Conservation (phyloP, 331 rosid genomes). For the Dryas integrifolia region DNA sequence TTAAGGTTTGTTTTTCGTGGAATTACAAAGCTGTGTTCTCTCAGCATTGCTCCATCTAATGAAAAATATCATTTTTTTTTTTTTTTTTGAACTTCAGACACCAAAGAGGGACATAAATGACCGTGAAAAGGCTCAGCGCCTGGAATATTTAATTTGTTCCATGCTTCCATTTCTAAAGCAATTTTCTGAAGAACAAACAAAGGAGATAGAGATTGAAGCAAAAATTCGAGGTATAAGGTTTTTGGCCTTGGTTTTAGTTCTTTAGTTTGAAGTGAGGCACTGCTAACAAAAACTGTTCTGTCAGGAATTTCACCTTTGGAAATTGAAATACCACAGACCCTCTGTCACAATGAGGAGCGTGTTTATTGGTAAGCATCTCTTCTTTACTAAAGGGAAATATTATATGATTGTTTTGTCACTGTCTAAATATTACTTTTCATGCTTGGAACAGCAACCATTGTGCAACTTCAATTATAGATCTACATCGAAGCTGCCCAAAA, state of each 20-base stretch:
- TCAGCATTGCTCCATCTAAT: not conserved
- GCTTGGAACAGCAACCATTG: slow-evolving; percentile 63
- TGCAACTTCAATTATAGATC: slow-evolving; percentile 82
- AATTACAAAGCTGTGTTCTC: not conserved
- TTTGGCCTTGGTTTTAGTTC: slow-evolving; percentile 23
- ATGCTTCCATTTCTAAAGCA: slow-evolving; percentile 57
- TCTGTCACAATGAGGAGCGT: slow-evolving; percentile 59
- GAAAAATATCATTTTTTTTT: not conserved
- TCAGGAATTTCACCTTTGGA: slow-evolving; percentile 48
- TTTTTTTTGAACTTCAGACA: slow-evolving; percentile 41
- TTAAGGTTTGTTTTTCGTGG: slow-evolving; percentile 48
- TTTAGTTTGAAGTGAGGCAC: slow-evolving; percentile 15
- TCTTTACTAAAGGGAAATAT: slow-evolving; percentile 11
- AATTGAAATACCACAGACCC: slow-evolving; percentile 47
- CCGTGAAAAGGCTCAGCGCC: slow-evolving; percentile 45
- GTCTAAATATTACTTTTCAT: slow-evolving; percentile 4
- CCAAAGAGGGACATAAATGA: slow-evolving; percentile 40
- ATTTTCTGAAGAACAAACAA: slow-evolving; percentile 54
- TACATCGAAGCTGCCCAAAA: slow-evolving; percentile 71
- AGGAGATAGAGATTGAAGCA: slow-evolving; percentile 67
- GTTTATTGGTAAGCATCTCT: slow-evolving; percentile 60
- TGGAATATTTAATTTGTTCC: slow-evolving; percentile 37
- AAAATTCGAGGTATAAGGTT: slow-evolving; percentile 49
- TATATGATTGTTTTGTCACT: slow-evolving; percentile 1
- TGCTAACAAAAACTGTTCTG: slow-evolving; percentile 20